Percentiles rank a stretch among this genome's conserved stretches.
Conservation (phyloP, 1,284 basidiomycete genomes). For the Ustilago nuda region DNA sequence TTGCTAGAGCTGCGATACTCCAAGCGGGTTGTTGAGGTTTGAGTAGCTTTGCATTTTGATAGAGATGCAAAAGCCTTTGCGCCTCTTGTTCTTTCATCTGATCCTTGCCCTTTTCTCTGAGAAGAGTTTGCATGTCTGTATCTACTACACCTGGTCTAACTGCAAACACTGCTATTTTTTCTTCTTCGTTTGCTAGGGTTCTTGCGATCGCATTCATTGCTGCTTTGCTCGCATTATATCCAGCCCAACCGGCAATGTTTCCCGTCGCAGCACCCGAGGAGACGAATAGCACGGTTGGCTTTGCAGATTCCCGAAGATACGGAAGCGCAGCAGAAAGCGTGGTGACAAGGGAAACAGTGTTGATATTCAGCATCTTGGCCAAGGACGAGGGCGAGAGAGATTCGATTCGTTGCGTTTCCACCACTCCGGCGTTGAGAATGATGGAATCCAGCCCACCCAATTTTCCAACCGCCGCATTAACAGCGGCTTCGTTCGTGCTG, state of each 20-base stretch:
- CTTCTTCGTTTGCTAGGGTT: conserved; percentile 84
- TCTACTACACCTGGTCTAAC: conserved; percentile 87
- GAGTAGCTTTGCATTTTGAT: conserved; percentile 76
- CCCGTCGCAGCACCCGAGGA: conserved; percentile 83
- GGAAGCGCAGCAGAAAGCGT: conserved; percentile 78
- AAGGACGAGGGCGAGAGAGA: conserved; percentile 73
- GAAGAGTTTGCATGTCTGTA: conserved; percentile 59
- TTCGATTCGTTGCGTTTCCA: conserved; percentile 69
- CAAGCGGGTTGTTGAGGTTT: conserved; percentile 74
- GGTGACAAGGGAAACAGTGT: conserved; percentile 82
- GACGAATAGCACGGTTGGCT: conserved; percentile 77
- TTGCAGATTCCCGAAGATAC: conserved; percentile 73
- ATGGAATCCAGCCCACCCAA: conserved; percentile 79
- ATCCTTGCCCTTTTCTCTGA: neutral
- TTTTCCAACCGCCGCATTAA: conserved; percentile 74
- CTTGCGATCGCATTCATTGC: conserved; percentile 84
- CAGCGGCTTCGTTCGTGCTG: conserved; percentile 74
- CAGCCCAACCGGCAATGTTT: conserved; percentile 77
- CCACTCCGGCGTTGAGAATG: conserved; percentile 81
- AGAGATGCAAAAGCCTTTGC: conserved; percentile 75
- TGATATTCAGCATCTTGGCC: conserved; percentile 77
- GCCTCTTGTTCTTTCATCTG: conserved; percentile 71
- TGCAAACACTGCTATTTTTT: conserved; percentile 78
- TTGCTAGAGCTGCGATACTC: conserved; percentile 75
- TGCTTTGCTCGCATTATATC: conserved; percentile 78